These are phyloP conservation scores for Medicago lupulina DNA, from an alignment of 306 rosid species.

Conservation along the genomic window DNA sequence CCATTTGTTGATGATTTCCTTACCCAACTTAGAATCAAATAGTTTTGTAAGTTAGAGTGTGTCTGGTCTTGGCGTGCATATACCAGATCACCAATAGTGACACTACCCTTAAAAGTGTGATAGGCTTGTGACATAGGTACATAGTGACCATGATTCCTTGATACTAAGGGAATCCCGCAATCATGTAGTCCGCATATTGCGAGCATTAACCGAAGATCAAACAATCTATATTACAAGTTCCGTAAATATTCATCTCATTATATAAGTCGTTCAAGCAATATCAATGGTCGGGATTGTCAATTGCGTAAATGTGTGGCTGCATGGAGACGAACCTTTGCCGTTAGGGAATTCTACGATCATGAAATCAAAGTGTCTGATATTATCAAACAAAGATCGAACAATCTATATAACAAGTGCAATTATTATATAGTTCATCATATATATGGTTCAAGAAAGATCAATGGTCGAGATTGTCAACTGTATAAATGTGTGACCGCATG, in stretches of 20 bases:
- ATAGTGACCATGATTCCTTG: background rate
- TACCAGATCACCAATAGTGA: constrained; percentile 24
- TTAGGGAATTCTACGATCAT: background rate
- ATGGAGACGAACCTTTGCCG: no score
- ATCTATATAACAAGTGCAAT: background rate
- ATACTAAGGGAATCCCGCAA: background rate
- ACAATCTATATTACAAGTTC: background rate
- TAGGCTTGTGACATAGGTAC: constrained; percentile 39
- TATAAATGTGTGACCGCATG: background rate
- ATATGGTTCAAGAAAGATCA: background rate
- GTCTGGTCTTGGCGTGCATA: constrained; percentile 54
- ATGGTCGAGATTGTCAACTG: background rate
- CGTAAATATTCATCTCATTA: background rate
- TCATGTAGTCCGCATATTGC: background rate
- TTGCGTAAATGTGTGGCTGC: background rate
- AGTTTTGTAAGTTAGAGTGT: constrained; percentile 40
- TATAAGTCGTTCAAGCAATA: background rate
- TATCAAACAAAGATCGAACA: background rate
- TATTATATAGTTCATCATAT: background rate
- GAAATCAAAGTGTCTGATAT: no score
- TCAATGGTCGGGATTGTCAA: background rate
- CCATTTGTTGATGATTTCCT: constrained; percentile 48
- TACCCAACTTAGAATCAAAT: constrained; percentile 47
- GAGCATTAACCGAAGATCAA: background rate
- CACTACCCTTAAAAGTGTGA: constrained; percentile 31